Evolutionary conservation across 78 protist species (phyloP), one percentile per base, ranked within the genome.

Genomic region (Dictyostelium intermedium): DNA sequence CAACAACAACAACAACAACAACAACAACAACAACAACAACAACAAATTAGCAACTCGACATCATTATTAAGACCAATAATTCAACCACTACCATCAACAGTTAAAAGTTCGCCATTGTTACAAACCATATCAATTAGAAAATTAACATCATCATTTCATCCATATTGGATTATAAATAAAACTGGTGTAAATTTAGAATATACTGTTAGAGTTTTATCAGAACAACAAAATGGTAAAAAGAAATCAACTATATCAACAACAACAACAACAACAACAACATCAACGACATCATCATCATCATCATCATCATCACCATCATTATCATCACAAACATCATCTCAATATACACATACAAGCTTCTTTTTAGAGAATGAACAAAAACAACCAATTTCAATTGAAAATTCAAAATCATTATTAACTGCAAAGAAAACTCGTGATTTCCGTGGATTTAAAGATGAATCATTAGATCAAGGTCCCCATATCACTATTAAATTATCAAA

Each of bases 161-260:
- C 95, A 20, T 91, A 82, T 82, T 91, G 95, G 95, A 91, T 91
- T 2, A 39, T 70, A 2, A 91, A 91, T 35, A 91, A 91, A 37
- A 82, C 83, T 16, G 95, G 95, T 76, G 73, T 83, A 1, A 85
- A 82, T 39, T 73, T 83, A 20, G 84, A 82, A 37, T 91, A 83
- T 60, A 61, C 60, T 1, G 74, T 91, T 73, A 20, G 81, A 91
- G 82, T 77, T 39, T 25, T 61, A 82, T 16, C 27, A 43, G 23
- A 30, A 76, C 18, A 35, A 61, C 27, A 41, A 41, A 56, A 37
- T 69, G n/a, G 50, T 56, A 66, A 66, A 66, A 66, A 66, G 20
- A 66, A 77, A 37, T 25, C 73, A 13, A 66, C n/a, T n/a, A n/a
- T n/a, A n/a, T n/a, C 87, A 0, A 34, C 92, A 13, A 47, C 27